Base-by-base conservation (phyloP, 371 early-diverging fungal species). In the Mortierella polycephala region DNA sequence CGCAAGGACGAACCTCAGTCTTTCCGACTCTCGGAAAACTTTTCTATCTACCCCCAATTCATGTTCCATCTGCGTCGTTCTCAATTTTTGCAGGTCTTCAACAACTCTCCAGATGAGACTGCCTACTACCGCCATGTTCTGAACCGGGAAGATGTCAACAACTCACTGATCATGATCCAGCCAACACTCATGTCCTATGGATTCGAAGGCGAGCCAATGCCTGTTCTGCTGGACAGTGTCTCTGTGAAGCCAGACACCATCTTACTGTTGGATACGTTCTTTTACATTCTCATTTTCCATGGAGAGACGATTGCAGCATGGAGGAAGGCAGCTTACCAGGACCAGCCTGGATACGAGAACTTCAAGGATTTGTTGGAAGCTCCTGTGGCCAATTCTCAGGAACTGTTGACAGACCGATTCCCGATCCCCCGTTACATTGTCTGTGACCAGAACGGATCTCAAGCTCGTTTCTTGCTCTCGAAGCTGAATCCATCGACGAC, bases 401-500 rank as follows among this genome's bases (percentile, higher is more conserved):
- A 95, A 37, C 80, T 99, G 62, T 85, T 99, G 60, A 85, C 91
- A 21, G 96, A 97, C 47, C 89, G 99, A 66, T 96, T 99, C 90
- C 99, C 99, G 10, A 93, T 99, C 46, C 99, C 99, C 7, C 95
- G 99, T 70, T 99, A 98, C 83, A 95, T 99, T 83, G 98, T 94
- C 39, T 97, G 98, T 74, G 97, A 98, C 80, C 96, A 98, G 83
- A 91, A 96, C 65, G 97, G 98, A 30, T 99, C 99, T 7, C 99
- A 99, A 86, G 99, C 99, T n/a, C 96, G 99, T 80, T 99, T 99
- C 93, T 85, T 99, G 71, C 88, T 99, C 39, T 94, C 96, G 66
- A 99, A 99, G 83, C 90, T 99, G 55, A 99, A 99, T 81, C 99
- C 99, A 42, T 96, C 97, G n/a, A 95, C 95, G 4, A 98, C 98